These are phyloP conservation scores for Yamadazyma atlantica DNA, from an alignment of 1,139 yeast genomes.

Conservation along the genomic window DNA sequence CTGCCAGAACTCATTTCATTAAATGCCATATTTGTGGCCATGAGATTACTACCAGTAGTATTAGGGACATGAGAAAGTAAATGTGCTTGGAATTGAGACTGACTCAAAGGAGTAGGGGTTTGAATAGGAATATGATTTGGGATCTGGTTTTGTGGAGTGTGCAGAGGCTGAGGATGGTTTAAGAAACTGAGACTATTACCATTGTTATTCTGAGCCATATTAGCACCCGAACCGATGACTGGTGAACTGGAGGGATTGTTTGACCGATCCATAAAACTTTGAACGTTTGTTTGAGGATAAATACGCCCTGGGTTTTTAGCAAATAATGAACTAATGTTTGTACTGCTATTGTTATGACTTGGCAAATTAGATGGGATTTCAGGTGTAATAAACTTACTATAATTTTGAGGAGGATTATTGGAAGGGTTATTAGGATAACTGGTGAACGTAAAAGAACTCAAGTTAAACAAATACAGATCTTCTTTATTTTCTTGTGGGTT, in stretches of 20 bases:
- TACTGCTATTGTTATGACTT: conserved; percentile 17
- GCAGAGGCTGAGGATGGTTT: not conserved
- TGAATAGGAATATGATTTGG: not conserved
- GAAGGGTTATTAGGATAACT: conserved; percentile 10
- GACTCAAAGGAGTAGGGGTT: not conserved
- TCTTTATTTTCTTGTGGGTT: conserved; percentile 18
- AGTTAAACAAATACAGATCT: conserved; percentile 35
- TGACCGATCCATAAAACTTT: conserved; percentile 6
- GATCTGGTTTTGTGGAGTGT: not conserved
- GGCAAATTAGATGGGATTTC: conserved; percentile 6
- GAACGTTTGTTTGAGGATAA: conserved; percentile 11
- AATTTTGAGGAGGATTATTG: conserved; percentile 4
- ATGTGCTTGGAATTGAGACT: conserved; percentile 1
- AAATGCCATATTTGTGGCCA: no score
- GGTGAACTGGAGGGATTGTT: no score
- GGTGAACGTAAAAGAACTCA: conserved; percentile 33
- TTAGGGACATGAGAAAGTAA: not conserved
- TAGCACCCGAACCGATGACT: no score
- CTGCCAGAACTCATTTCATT: no score
- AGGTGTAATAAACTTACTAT: conserved; percentile 3
- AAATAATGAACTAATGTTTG: conserved; percentile 25
- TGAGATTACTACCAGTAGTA: not conserved
- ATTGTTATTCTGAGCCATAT: not conserved
- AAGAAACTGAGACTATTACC: not conserved
- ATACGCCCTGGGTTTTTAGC: conserved; percentile 15